Evolutionary conservation across 768 basidiomycete genomes (phyloP).

Genomic region (Rhizopogon salebrosus): DNA sequence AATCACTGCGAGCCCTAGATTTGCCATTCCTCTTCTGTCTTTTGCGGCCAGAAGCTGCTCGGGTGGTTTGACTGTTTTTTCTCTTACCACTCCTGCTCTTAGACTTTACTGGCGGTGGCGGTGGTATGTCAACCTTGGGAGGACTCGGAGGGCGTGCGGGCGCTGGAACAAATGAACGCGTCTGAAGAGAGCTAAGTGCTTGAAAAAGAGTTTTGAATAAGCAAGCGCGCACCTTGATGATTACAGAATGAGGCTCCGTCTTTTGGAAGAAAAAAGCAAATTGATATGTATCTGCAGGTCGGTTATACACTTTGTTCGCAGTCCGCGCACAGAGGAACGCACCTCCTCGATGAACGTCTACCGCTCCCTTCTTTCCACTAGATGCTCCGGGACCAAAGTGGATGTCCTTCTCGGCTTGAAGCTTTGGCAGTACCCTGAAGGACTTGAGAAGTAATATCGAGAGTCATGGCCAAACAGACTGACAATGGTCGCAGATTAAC

Average conservation of each 20-base stretch:
- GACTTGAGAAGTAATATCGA: background rate
- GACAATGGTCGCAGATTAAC: conserved; percentile 73
- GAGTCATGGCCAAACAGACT: conserved; percentile 11
- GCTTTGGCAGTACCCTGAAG: conserved; percentile 60
- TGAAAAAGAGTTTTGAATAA: background rate
- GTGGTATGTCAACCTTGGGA: background rate
- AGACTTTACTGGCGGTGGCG: conserved; percentile 13
- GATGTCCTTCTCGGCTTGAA: conserved; percentile 52
- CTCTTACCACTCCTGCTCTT: conserved; percentile 17
- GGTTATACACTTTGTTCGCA: conserved; percentile 2
- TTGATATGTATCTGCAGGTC: conserved; percentile 69
- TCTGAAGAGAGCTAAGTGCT: conserved; percentile 22
- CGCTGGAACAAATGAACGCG: conserved; percentile 35
- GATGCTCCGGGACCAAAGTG: conserved; percentile 33
- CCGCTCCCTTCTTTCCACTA: conserved; percentile 58
- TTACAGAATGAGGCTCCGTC: conserved; percentile 74
- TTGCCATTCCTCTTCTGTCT: conserved; percentile 38
- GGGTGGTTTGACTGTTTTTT: conserved; percentile 10
- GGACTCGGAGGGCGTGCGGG: conserved; percentile 9
- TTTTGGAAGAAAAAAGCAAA: conserved; percentile 88
- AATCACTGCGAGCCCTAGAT: conserved; percentile 18
- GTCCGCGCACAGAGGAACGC: conserved; percentile 4
- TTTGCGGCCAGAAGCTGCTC: conserved; percentile 16
- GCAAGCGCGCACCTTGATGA: conserved; percentile 66
- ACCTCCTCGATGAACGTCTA: conserved; percentile 88